Percentiles rank a stretch among this genome's conserved stretches.
These are phyloP conservation scores for Rhododendron griersonianum DNA, from an alignment of 148 eudicot genomes.

Conservation along the genomic window DNA sequence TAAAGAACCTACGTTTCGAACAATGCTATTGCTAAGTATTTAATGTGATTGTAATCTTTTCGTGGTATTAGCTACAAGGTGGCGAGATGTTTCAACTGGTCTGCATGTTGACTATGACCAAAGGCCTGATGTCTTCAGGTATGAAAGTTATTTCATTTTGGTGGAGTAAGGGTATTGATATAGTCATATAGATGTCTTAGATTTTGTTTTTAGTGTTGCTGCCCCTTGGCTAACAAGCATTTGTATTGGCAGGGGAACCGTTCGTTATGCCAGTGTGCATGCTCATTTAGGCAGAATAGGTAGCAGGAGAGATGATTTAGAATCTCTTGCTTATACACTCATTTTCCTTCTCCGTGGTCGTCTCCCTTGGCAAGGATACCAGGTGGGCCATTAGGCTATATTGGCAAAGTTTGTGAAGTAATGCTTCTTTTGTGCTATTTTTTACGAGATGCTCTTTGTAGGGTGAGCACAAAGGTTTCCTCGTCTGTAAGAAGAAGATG, in stretches of 20 bases:
- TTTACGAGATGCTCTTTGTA: slow-evolving; percentile 20
- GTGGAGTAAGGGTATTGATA: neutral
- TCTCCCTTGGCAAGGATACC: slow-evolving; percentile 86
- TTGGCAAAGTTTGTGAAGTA: neutral
- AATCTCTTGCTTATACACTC: slow-evolving; percentile 86
- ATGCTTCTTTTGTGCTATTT: neutral
- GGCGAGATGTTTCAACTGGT: slow-evolving; percentile 53
- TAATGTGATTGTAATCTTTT: neutral
- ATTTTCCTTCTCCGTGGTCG: slow-evolving; percentile 78
- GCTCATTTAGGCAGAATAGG: slow-evolving; percentile 82
- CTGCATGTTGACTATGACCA: slow-evolving; percentile 75
- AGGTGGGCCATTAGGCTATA: slow-evolving; percentile 33
- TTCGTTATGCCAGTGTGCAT: slow-evolving; percentile 87
- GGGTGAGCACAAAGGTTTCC: slow-evolving; percentile 84
- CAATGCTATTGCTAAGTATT: neutral
- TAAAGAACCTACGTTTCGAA: neutral
- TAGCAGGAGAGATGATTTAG: slow-evolving; percentile 83
- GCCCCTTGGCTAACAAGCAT: slow-evolving; percentile 5
- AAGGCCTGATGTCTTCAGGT: slow-evolving; percentile 85
- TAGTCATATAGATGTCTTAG: neutral
- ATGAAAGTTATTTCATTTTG: slow-evolving; percentile 2
- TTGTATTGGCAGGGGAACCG: slow-evolving; percentile 58
- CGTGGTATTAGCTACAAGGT: slow-evolving; percentile 46
- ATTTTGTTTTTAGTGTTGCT: neutral
- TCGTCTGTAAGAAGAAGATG: slow-evolving; percentile 92